Conservation (phyloP, 768 basidiomycete species). For the Amanita pallidorosea region DNA sequence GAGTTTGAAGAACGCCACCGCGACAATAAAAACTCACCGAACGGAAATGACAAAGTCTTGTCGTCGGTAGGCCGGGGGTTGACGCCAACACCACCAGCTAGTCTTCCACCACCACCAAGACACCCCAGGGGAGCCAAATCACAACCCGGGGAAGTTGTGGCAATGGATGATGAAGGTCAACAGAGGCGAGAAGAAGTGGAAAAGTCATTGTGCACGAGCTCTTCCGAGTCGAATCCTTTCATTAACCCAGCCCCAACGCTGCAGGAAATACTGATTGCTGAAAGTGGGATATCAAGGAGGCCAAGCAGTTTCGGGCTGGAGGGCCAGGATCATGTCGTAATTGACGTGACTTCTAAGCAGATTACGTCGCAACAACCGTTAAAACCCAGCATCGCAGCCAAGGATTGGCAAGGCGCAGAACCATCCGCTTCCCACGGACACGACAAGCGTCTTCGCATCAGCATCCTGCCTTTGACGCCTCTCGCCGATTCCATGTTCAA, state of each 20-base stretch:
- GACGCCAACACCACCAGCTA: conserved; percentile 21
- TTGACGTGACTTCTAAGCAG: background rate
- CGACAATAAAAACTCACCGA: conserved; percentile 8
- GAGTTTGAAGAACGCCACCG: conserved; percentile 46
- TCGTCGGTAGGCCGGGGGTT: too few species aligned
- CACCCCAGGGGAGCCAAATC: conserved; percentile 13
- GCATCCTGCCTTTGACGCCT: conserved; percentile 14
- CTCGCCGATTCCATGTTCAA: conserved; percentile 15
- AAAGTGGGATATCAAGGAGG: background rate
- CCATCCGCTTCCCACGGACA: background rate
- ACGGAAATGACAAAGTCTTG: background rate
- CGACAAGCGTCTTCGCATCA: background rate
- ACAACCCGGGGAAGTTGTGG: conserved; percentile 6
- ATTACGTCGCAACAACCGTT: background rate
- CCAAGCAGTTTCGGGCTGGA: background rate
- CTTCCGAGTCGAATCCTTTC: conserved; percentile 25
- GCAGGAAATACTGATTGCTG: conserved; percentile 15
- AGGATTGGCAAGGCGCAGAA: background rate
- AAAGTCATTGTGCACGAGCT: conserved; percentile 1
- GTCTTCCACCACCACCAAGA: conserved; percentile 45
- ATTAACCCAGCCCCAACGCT: conserved; percentile 34
- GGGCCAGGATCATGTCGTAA: background rate
- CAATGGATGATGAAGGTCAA: background rate
- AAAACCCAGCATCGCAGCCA: background rate
- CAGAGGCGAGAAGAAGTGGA: background rate